Conservation (phyloP, 2,329 filamentous ascomycete genomes). For the Botrytis hyacinthi region DNA sequence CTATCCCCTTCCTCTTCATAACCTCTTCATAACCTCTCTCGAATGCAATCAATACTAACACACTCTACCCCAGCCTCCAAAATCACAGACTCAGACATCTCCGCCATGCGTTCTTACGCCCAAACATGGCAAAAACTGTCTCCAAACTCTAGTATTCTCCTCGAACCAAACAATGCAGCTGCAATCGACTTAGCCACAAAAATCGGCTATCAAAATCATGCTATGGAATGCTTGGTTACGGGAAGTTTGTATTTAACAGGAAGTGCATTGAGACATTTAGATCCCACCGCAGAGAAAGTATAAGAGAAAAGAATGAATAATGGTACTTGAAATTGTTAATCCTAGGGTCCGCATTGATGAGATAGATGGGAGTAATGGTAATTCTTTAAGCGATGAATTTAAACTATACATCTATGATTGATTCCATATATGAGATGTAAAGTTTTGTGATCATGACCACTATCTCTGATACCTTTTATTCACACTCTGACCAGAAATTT, state of each 20-base stretch:
- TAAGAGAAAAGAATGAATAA: not conserved
- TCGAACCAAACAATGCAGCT: conserved; percentile 53
- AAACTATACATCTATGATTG: not conserved
- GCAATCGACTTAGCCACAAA: conserved; percentile 49
- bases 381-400: not conserved
- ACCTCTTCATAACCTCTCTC: rapidly evolving
- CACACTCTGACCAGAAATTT: not conserved
- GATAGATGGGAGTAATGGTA: not conserved
- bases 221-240: conserved; percentile 48
- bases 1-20: not conserved
- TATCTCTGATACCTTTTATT: rapidly evolving
- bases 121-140: conserved; percentile 26
- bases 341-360: not conserved
- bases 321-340: not conserved
- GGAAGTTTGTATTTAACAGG: conserved; percentile 62
- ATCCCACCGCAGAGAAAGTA: conserved; percentile 7
- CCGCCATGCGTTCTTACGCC: conserved; percentile 22
- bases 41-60: not conserved
- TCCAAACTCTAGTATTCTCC: conserved; percentile 30
- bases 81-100: conserved; percentile 16
- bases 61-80: not conserved
- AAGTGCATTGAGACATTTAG: conserved; percentile 38
- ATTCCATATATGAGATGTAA: not conserved
- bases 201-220: conserved; percentile 35
- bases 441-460: not conserved